phyloP scores from a whole-genome alignment of 2,329 filamentous ascomycete genomes.

The Diaporthe destruens region DNA sequence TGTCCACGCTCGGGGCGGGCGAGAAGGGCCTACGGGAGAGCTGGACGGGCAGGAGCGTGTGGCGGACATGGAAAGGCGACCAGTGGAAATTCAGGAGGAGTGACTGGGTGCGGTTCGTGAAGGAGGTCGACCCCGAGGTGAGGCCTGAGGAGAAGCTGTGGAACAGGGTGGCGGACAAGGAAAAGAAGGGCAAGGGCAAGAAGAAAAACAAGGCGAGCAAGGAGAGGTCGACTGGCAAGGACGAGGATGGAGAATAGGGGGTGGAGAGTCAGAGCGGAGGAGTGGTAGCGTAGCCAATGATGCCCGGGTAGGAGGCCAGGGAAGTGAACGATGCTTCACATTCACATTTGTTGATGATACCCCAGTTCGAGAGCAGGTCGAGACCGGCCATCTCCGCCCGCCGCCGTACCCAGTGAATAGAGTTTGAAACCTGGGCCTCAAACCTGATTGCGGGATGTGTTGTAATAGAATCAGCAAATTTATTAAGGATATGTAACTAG shows the following conservation, averaged over 20 bases:
- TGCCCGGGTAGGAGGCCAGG: conserved; percentile 28
- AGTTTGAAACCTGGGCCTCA: conserved; percentile 5
- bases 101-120: conserved; percentile 70
- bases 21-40: conserved; percentile 65
- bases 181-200: conserved; percentile 25
- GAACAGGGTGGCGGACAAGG: conserved; percentile 37
- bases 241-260: conserved; percentile 12
- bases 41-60: conserved; percentile 68
- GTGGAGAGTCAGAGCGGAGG: not conserved
- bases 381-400: not conserved
- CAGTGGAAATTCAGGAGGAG: conserved; percentile 65
- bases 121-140: conserved; percentile 58
- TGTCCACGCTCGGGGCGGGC: conserved; percentile 60
- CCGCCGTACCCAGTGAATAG: conserved; percentile 8
- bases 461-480: conserved; percentile 7
- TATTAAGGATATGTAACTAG: not conserved
- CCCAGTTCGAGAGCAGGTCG: conserved; percentile 15
- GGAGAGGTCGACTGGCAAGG: conserved; percentile 14
- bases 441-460: not conserved
- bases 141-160: conserved; percentile 39
- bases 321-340: conserved; percentile 1
- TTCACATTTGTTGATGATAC: conserved; percentile 27
- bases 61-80: conserved; percentile 70
- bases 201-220: conserved; percentile 11
- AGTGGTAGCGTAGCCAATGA: conserved; percentile 32